A percentile compares a stretch with the other conserved stretches of the same genome.
phyloP scores from a whole-genome alignment of 2,329 filamentous ascomycete genomes.

The Sporothrix brunneoviolacea region DNA sequence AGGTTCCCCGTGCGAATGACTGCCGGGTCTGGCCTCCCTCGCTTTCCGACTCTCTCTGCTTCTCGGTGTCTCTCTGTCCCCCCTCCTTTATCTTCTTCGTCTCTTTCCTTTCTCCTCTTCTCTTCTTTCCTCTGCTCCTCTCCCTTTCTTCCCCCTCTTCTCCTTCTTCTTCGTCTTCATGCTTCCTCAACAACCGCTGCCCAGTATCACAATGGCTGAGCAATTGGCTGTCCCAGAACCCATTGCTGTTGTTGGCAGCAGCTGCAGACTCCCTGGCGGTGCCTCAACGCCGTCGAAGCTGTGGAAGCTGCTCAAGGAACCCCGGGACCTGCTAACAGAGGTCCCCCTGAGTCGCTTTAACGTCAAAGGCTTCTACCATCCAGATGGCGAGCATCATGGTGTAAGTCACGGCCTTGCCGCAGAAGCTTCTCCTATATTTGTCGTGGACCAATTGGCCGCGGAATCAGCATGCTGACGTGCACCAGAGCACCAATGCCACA shows the following conservation, averaged over 20 bases:
- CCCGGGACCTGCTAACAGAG: constrained; percentile 2
- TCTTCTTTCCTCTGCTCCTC: not conserved
- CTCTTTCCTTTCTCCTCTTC: not conserved
- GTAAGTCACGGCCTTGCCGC: no score
- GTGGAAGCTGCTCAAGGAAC: constrained; percentile 14
- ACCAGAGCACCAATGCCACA: constrained; percentile 7
- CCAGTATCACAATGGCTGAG: no score
- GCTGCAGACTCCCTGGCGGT: constrained; percentile 16
- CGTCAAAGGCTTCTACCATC: constrained; percentile 13
- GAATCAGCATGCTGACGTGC: not conserved
- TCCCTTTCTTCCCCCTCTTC: not conserved
- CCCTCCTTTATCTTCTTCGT: not conserved
- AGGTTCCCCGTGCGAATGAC: no score
- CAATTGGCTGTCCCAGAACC: constrained; percentile 11
- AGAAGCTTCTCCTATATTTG: no score
- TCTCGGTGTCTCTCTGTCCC: no score
- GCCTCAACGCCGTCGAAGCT: constrained; percentile 15
- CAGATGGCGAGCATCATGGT: constrained; percentile 13
- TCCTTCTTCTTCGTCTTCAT: not conserved
- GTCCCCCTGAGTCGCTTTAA: constrained; percentile 16
- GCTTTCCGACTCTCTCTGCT: no score
- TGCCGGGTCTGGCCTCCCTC: no score
- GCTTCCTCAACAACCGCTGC: not conserved
- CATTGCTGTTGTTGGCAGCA: constrained; percentile 18
- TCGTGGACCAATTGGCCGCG: no score